A percentile compares a stretch with the other conserved stretches of the same genome.
Conservation (phyloP, 257 asterid genomes). For the Scutellaria baicalensis region DNA sequence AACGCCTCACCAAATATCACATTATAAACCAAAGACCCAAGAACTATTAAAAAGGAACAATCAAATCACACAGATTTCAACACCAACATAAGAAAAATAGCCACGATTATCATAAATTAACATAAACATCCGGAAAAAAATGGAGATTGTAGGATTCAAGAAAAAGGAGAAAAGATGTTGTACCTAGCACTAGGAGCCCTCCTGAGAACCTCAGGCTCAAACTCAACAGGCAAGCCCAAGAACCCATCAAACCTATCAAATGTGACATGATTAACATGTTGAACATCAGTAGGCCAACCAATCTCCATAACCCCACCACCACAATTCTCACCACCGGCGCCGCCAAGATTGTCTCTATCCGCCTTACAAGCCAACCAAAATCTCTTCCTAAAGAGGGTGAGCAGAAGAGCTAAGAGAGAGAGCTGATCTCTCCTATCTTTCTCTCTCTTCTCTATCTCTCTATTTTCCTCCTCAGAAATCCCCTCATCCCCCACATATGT, state of each 20-base stretch:
- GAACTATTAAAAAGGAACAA: background rate
- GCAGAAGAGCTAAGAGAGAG: slow-evolving; percentile 73
- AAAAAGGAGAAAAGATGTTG: background rate
- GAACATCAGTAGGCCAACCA: slow-evolving; percentile 96
- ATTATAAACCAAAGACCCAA: background rate
- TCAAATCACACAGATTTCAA: background rate
- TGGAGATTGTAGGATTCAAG: background rate
- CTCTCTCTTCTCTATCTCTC: slow-evolving; percentile 52
- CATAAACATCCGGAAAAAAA: background rate
- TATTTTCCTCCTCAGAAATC: slow-evolving; percentile 35
- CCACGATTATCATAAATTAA: background rate
- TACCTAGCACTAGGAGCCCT: slow-evolving; percentile 99
- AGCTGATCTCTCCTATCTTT: slow-evolving; percentile 64
- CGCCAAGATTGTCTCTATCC: slow-evolving; percentile 42
- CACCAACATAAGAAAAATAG: background rate
- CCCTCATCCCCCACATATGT: slow-evolving; percentile 34
- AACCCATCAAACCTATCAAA: slow-evolving; percentile 97
- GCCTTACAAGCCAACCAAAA: slow-evolving; percentile 75
- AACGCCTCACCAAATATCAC: background rate
- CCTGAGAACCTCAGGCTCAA: slow-evolving; percentile 92
- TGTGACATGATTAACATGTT: slow-evolving; percentile 92
- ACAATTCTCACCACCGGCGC: slow-evolving; percentile 12
- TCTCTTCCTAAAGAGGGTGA: slow-evolving; percentile 79
- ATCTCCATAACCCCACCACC: slow-evolving; percentile 67
- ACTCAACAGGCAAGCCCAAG: slow-evolving; percentile 95